Percentiles rank a stretch among this genome's conserved stretches.
phyloP scores from a whole-genome alignment of 2,329 filamentous ascomycete genomes.

The Colletotrichum sansevieriae region DNA sequence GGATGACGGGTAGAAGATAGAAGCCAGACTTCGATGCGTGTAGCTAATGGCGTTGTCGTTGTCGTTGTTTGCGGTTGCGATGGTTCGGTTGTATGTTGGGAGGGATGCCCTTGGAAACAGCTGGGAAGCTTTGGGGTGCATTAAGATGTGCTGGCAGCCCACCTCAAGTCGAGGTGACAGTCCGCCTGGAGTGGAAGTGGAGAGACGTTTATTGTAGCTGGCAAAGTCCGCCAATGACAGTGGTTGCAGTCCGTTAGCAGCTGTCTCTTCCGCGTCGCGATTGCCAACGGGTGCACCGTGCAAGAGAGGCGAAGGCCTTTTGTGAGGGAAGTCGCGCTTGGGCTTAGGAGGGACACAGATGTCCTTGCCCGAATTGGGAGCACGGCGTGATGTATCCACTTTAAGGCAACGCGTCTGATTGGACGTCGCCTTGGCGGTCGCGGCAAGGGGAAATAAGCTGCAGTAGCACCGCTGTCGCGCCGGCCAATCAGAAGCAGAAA shows the following conservation, averaged over 20 bases:
- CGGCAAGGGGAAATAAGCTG: conserved; percentile 27
- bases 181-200: no score
- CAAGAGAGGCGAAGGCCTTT: neutral
- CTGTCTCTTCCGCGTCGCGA: conserved; percentile 3
- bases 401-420: conserved; percentile 32
- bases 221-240: neutral
- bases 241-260: conserved; percentile 15
- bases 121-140: neutral
- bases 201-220: no score
- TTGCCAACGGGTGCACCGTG: no score
- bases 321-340: neutral
- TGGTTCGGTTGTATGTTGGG: no score
- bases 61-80: no score
- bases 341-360: neutral
- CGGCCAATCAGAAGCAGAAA: conserved; percentile 19
- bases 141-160: no score
- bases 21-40: no score
- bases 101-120: neutral
- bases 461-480: conserved; percentile 27
- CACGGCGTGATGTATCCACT: neutral
- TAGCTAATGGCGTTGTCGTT: no score
- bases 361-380: conserved; percentile 12
- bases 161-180: no score
- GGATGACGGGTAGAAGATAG: neutral
- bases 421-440: conserved; percentile 10